Percentiles rank a stretch among this genome's conserved stretches.
phyloP scores from a whole-genome alignment of 805 yeast genomes.

The Barnettozyma siamensis region DNA sequence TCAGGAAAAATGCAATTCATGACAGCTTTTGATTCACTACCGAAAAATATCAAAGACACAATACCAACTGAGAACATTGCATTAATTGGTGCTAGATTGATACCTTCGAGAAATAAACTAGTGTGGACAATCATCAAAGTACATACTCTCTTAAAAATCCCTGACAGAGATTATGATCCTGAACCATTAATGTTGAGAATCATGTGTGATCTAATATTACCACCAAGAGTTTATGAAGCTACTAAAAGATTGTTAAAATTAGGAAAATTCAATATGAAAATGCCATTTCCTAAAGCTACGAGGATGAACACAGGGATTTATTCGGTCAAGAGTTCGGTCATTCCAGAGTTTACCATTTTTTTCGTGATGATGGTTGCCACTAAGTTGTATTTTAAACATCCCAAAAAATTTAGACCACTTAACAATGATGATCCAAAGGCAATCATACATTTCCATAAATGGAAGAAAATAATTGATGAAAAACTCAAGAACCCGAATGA shows the following conservation, averaged over 20 bases:
- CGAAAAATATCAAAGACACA: too few species aligned
- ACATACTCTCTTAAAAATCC: too few species aligned
- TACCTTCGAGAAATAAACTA: too few species aligned
- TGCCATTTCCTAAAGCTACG: too few species aligned
- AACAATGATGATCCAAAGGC: not conserved
- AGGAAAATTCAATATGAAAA: constrained; percentile 5
- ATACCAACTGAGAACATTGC: too few species aligned
- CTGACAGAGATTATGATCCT: too few species aligned
- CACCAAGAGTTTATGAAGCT: constrained; percentile 42
- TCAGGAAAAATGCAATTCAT: too few species aligned
- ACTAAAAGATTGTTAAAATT: constrained; percentile 26
- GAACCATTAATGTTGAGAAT: constrained; percentile 37
- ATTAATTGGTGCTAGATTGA: too few species aligned
- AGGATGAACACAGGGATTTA: too few species aligned
- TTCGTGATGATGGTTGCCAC: constrained; percentile 12
- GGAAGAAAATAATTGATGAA: constrained; percentile 20
- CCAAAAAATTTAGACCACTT: constrained; percentile 4
- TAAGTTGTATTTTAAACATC: constrained; percentile 21
- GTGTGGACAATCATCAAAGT: too few species aligned
- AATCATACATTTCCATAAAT: constrained; percentile 6
- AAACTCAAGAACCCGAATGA: constrained; percentile 10
- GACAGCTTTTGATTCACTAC: too few species aligned
- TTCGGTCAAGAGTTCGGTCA: too few species aligned
- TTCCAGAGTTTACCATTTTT: constrained; percentile 24
- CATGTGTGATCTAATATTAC: constrained; percentile 38